Evolutionary conservation across 1,139 yeast species (phyloP).

Genomic region (Zygoascus meyerae): DNA sequence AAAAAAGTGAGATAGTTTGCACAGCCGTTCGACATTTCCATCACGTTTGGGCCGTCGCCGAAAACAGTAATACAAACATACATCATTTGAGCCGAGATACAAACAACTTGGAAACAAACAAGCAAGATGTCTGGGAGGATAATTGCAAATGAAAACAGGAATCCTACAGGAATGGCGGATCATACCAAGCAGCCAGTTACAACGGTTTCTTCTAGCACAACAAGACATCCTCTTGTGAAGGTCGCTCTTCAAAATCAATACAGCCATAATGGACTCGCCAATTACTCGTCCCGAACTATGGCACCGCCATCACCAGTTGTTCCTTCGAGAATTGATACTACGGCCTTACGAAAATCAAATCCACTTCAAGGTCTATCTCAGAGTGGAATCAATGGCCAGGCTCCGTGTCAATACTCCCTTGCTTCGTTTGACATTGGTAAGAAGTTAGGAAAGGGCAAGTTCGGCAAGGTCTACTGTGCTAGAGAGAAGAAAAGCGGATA

Average conservation of each 20-base stretch:
- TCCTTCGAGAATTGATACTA: slow-evolving; percentile 19
- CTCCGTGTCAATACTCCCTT: slow-evolving; percentile 32
- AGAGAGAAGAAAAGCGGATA: slow-evolving; percentile 69
- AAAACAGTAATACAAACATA: slow-evolving; percentile 11
- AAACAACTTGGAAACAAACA: not conserved
- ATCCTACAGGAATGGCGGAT: slow-evolving; percentile 7
- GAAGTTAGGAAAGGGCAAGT: slow-evolving; percentile 85
- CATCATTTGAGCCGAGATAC: not conserved
- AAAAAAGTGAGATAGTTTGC: not conserved
- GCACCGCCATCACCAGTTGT: slow-evolving; percentile 22
- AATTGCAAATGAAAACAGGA: slow-evolving; percentile 9
- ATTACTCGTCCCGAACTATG: slow-evolving; percentile 13
- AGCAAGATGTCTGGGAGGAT: slow-evolving; percentile 7
- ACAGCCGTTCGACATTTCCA: not conserved
- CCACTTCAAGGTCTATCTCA: slow-evolving; percentile 25
- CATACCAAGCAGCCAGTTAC: slow-evolving; percentile 10
- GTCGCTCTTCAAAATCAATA: slow-evolving; percentile 29
- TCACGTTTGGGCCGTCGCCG: not conserved
- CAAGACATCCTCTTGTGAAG: slow-evolving; percentile 28
- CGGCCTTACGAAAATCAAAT: slow-evolving; percentile 23
- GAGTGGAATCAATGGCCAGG: slow-evolving; percentile 15
- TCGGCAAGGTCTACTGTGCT: slow-evolving; percentile 90
- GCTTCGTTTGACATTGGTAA: slow-evolving; percentile 71
- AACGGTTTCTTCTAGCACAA: slow-evolving; percentile 7
- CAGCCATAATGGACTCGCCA: slow-evolving; percentile 17